Base-by-base conservation (phyloP, 805 yeast genomes). In the Clavispora phyllophila region DNA sequence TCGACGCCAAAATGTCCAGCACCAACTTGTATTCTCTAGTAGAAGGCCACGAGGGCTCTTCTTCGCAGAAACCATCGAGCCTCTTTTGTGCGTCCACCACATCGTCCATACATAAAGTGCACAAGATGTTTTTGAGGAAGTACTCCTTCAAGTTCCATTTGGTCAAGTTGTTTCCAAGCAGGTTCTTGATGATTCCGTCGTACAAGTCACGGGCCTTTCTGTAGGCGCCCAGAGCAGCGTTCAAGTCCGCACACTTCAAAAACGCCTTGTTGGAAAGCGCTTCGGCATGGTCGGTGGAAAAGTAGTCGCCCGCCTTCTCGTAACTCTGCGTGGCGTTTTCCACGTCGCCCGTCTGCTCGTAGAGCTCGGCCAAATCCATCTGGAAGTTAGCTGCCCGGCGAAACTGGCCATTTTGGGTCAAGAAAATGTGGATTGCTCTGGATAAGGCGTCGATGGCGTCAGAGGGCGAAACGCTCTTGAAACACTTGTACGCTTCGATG, bases 301-400 rank as follows among this genome's bases (percentile, higher is more conserved):
- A 90, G 90, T 96, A 93, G 57, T 93, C 98, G 32, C 96, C 96
- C 9, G 99, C 96, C 55, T 84, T 86, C 58, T 89, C 95, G 37
- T 45, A 53, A 23, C 89, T 79, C 42, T 73, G 73, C 41, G 84
- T 75, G 5, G 99, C 97, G 51, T 77, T 77, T 19, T 72, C 68
- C 25, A 69, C 63, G 56, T 90, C 91, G 39, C 75, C 75, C 17
- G 87, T 67, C 36, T 76, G 76, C 64, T 91, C 98, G 58, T 86
- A 87, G 36, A 91, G 63, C 51, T 81, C 89, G 9, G 90, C 99
- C 57, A 93, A 73, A 60, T 93, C 99, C 72, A 84, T 79, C 60
- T 90, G 84, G 68, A 85, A 90, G 59, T 88, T 88, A 10, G 99
- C 99, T 19, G 96, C 96, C 62, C 98, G 76, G 61, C 99, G 81